phyloP scores from a whole-genome alignment of 2,329 filamentous ascomycete genomes.

The Beauveria medogensis region DNA sequence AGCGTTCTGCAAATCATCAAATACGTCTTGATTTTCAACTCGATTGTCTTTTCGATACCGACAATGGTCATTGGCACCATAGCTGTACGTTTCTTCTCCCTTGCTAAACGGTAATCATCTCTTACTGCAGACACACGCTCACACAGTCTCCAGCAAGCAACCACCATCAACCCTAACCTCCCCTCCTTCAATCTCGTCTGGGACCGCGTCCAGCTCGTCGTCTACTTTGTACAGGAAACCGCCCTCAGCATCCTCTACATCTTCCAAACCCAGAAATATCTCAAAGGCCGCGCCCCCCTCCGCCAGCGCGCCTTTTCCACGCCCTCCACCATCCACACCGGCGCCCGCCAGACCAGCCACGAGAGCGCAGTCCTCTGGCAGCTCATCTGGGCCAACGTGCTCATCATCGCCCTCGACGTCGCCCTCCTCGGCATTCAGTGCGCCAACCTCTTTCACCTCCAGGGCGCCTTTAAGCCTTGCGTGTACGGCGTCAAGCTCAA shows the following conservation, averaged over 20 bases:
- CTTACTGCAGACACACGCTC: background rate
- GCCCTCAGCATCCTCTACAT: slow-evolving; percentile 45
- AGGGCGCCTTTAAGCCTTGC: slow-evolving; percentile 29
- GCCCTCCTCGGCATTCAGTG: slow-evolving; percentile 31
- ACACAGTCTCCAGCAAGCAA: slow-evolving; percentile 20
- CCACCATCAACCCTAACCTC: slow-evolving; percentile 17
- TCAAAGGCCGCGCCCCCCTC: slow-evolving; percentile 12
- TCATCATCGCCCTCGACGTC: slow-evolving; percentile 39
- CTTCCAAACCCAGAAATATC: slow-evolving; percentile 14
- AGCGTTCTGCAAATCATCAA: slow-evolving; percentile 40
- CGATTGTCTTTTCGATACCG: slow-evolving; percentile 42
- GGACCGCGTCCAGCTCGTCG: slow-evolving; percentile 45
- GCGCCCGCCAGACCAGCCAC: slow-evolving; percentile 19
- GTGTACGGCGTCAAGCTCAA: slow-evolving; percentile 33
- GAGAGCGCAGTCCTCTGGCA: slow-evolving; percentile 22
- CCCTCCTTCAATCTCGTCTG: slow-evolving; percentile 27
- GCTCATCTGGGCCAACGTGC: slow-evolving; percentile 36
- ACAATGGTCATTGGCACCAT: slow-evolving; percentile 47
- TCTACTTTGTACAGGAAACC: slow-evolving; percentile 45
- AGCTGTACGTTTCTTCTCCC: slow-evolving; percentile 26
- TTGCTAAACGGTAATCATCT: background rate
- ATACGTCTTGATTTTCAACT: slow-evolving; percentile 47
- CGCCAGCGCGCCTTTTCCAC: slow-evolving; percentile 29
- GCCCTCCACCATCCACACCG: slow-evolving; percentile 33
- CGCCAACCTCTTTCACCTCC: slow-evolving; percentile 27